These are phyloP conservation scores for Pleomassaria siparia DNA, from an alignment of 2,329 filamentous ascomycete genomes.

Conservation along the genomic window DNA sequence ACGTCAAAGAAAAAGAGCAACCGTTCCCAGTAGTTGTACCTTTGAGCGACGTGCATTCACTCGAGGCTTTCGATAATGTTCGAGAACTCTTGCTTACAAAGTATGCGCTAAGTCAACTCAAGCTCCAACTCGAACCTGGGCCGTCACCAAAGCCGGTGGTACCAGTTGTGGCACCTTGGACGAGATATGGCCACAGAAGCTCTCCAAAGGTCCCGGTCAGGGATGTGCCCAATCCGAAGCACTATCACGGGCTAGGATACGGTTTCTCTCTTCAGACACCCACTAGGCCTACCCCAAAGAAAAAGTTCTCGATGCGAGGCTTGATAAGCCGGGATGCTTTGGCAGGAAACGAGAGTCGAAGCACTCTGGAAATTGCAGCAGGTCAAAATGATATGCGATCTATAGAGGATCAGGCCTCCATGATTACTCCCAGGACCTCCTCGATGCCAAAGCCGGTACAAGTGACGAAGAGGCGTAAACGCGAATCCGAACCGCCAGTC, in stretches of 20 bases:
- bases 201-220: background rate
- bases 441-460: background rate
- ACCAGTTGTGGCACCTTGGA: background rate
- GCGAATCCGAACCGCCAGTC: background rate
- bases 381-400: too few species aligned
- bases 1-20: background rate
- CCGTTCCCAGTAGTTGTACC: conserved; percentile 1
- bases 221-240: background rate
- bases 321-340: background rate
- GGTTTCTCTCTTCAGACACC: too few species aligned
- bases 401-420: too few species aligned
- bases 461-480: background rate
- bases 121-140: too few species aligned
- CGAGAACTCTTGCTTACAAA: background rate
- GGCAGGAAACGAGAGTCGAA: too few species aligned
- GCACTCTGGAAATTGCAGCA: too few species aligned
- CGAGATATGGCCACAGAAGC: background rate
- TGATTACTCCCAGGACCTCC: background rate
- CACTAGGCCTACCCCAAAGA: background rate
- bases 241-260: background rate
- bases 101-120: background rate
- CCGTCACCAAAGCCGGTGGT: background rate
- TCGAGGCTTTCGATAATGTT: conserved; percentile 1
- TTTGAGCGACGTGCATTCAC: background rate
- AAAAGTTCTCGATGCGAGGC: background rate